phyloP scores from a whole-genome alignment of 2,329 filamentous ascomycete species.

The Cordyceps farinosa region DNA sequence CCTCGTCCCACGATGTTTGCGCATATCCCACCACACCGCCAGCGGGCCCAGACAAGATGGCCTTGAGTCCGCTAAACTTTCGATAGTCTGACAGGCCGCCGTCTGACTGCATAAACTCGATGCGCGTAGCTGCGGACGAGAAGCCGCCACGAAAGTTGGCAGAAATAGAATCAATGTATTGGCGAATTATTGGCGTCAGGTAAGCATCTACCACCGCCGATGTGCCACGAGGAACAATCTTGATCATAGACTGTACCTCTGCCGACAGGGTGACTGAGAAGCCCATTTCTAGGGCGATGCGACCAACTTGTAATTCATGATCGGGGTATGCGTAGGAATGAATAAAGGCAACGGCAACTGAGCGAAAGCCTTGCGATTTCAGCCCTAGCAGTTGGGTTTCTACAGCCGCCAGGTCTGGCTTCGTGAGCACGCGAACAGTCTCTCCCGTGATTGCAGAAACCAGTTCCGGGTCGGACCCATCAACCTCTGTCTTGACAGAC shows the following conservation, averaged over 20 bases:
- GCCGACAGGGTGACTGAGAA: conserved; percentile 38
- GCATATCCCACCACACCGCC: conserved; percentile 75
- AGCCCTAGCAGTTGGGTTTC: conserved; percentile 55
- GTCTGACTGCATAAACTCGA: conserved; percentile 70
- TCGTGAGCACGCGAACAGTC: conserved; percentile 61
- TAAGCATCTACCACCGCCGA: conserved; percentile 44
- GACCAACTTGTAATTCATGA: conserved; percentile 44
- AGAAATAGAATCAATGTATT: conserved; percentile 34
- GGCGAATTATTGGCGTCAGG: conserved; percentile 37
- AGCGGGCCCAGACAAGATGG: conserved; percentile 71
- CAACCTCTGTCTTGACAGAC: conserved; percentile 41
- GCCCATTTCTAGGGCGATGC: conserved; percentile 39
- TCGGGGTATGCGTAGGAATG: conserved; percentile 64
- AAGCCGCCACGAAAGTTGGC: conserved; percentile 36
- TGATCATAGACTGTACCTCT: conserved; percentile 40
- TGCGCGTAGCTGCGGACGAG: conserved; percentile 43
- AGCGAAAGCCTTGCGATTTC: conserved; percentile 55
- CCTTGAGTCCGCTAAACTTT: conserved; percentile 64
- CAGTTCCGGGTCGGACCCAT: conserved; percentile 50
- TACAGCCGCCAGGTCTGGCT: conserved; percentile 54
- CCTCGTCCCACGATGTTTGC: conserved; percentile 65
- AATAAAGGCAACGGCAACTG: conserved; percentile 60
- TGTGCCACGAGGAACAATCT: conserved; percentile 41
- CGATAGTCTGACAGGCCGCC: conserved; percentile 51
- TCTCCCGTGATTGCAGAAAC: conserved; percentile 66